Evolutionary conservation across 2,329 filamentous ascomycete species (phyloP).

Genomic region (Trichoderma brevicompactum): DNA sequence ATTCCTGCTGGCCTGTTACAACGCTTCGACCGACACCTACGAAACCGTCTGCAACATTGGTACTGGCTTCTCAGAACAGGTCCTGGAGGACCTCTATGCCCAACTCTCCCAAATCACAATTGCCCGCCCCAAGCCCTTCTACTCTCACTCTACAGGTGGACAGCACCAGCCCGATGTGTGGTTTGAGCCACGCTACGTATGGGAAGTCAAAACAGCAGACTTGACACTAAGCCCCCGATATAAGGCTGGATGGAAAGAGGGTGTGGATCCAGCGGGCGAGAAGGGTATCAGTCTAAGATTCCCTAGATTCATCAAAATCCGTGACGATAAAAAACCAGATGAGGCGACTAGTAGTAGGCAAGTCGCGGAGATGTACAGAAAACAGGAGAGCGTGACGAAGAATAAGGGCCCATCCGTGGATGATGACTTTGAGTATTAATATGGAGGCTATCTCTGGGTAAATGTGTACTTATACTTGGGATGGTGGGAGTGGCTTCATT

Average conservation of each 20-base stretch:
- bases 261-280: conserved; percentile 70
- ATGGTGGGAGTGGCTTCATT: background rate
- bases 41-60: conserved; percentile 99
- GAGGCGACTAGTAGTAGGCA: conserved; percentile 82
- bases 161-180: conserved; percentile 98
- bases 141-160: conserved; percentile 78
- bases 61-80: conserved; percentile 93
- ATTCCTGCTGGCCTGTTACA: conserved; percentile 94
- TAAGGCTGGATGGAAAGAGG: conserved; percentile 83
- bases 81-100: conserved; percentile 83
- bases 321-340: conserved; percentile 95
- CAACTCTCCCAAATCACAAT: conserved; percentile 79
- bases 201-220: conserved; percentile 98
- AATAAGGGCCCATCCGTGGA: conserved; percentile 85
- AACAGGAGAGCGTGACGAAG: conserved; percentile 88
- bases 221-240: conserved; percentile 91
- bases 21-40: conserved; percentile 76
- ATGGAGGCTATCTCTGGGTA: background rate
- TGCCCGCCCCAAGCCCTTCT: conserved; percentile 91
- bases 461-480: background rate
- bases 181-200: conserved; percentile 93
- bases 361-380: conserved; percentile 95
- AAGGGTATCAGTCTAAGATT: conserved; percentile 89
- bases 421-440: conserved; percentile 95
- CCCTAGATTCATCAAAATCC: conserved; percentile 85